phyloP scores from a whole-genome alignment of 441 rosid species.

The Brassica hybrid region DNA sequence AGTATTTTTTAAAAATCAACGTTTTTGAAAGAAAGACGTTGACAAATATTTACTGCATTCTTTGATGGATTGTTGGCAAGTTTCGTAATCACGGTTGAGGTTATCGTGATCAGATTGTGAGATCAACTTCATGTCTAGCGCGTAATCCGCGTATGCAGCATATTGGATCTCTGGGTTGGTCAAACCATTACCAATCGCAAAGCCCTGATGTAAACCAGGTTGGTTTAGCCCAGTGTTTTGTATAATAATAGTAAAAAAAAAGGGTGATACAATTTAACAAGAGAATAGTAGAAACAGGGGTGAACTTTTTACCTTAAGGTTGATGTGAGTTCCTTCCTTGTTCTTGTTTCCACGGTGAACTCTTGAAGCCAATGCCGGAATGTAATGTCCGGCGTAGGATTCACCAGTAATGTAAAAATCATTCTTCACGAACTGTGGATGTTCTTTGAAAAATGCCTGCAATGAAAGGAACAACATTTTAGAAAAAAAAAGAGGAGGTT shows the following conservation, averaged over 20 bases:
- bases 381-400: conserved; percentile 93
- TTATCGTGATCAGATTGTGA: conserved; percentile 51
- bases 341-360: conserved; percentile 83
- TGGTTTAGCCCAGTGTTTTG: conserved; percentile 18
- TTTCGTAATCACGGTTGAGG: conserved; percentile 50
- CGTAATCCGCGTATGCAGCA: conserved; percentile 73
- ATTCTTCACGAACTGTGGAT: conserved; percentile 64
- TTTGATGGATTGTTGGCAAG: conserved; percentile 53
- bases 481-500: not conserved
- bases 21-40: not conserved
- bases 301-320: conserved; percentile 92
- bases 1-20: too few species aligned
- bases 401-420: conserved; percentile 93
- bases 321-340: conserved; percentile 78
- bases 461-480: conserved; percentile 7
- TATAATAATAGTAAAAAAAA: not conserved
- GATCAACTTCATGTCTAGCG: conserved; percentile 63
- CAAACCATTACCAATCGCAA: conserved; percentile 88
- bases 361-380: conserved; percentile 83
- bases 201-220: conserved; percentile 59
- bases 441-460: conserved; percentile 74
- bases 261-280: not conserved
- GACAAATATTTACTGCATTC: conserved; percentile 56
- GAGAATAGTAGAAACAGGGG: not conserved
- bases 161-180: conserved; percentile 80